Base-by-base conservation (phyloP, 768 basidiomycete species). In the Mycena albidolilacea region DNA sequence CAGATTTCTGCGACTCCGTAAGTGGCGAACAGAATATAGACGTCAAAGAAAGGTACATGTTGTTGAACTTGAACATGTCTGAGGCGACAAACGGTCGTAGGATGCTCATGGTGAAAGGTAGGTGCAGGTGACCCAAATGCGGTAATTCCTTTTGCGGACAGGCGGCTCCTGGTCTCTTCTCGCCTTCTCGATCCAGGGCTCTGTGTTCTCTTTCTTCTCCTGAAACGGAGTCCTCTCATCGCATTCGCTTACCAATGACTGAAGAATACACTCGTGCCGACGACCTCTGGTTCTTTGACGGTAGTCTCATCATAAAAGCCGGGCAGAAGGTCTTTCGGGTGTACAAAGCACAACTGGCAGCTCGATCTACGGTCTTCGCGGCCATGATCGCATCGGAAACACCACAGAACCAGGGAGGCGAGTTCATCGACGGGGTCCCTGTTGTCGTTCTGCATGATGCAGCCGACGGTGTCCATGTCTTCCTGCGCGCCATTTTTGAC, bases 1-100 rank as follows among this genome's bases (percentile, higher is more conserved):
- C 79, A 97, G 84, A 83, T 99, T 99, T 72, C 95, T 96, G 81
- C 1, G 61, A 8, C 58, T 68, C 39, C 14, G 50, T 79, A 44
- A 72, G 67, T 75, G 55, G 35, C 21, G 14, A 23, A 14, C 15
- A 2, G 52, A 48, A 14, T 17, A 41, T 30, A 30, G 30, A 30
- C 30, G 30, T 30, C 14, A 21, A 43, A 48, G 21, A 30, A 15
- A 30, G 30, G 73, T 78, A 94, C 95, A 97, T 89, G 79, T 95
- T 95, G 79, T 98, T 98, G 85, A 97, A 97, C 77, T 90, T 93
- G 86, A 97, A 95, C 83, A 97, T 88, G 82, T 98, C 97, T 0
- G 91, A 90, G 12, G 96, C 95, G 80, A 90, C 88, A 87, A 98
- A 97, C 17, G 96, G 92, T 60, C 97, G 88, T 1, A 94, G 84